Percentiles rank a stretch among this genome's conserved stretches.
Conservation (phyloP, 257 asterid species). For the Ligustrum vulgare region DNA sequence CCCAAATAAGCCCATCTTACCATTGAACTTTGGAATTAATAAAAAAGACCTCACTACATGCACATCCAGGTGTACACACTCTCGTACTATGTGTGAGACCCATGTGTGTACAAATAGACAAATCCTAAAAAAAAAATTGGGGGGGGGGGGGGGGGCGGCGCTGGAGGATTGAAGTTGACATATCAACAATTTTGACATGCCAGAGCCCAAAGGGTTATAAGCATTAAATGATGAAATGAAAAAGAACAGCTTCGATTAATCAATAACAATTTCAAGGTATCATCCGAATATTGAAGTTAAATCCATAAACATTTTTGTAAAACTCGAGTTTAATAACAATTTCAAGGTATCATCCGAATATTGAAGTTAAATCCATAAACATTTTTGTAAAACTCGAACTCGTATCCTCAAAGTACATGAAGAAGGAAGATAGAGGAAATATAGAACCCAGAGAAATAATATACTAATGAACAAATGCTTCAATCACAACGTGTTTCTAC, state of each 20-base stretch:
- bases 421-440: slow-evolving; percentile 21
- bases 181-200: neutral
- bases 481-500: slow-evolving; percentile 28
- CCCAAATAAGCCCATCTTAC: neutral
- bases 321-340: neutral
- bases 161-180: neutral
- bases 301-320: neutral
- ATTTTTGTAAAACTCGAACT: neutral
- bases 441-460: slow-evolving; percentile 15
- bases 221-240: neutral
- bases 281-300: neutral
- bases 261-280: neutral
- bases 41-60: too few species aligned
- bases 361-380: neutral
- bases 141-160: too few species aligned
- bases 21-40: neutral
- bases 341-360: neutral
- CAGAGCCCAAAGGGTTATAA: neutral
- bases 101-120: too few species aligned
- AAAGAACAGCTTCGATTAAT: neutral
- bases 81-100: too few species aligned
- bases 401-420: slow-evolving; percentile 13
- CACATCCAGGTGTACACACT: too few species aligned
- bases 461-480: slow-evolving; percentile 37
- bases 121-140: too few species aligned